Evolutionary conservation across 176 grass and related monocot species (phyloP).

Genomic region (Puya raimondii): DNA sequence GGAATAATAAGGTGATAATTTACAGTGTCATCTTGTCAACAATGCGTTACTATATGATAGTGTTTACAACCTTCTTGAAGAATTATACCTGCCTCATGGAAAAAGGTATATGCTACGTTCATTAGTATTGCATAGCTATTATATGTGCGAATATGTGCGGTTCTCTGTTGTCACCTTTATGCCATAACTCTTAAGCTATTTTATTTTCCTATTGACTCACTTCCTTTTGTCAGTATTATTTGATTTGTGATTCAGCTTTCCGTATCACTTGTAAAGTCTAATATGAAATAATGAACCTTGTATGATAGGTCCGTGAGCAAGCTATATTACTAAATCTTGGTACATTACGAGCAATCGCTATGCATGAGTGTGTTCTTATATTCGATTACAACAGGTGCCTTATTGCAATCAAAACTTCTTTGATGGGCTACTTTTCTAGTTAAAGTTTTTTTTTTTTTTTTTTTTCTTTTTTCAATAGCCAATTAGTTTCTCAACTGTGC

Average conservation of each 20-base stretch:
- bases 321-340: constrained; percentile 93
- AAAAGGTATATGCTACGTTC: too few relatives aligned
- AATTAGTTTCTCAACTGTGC: constrained; percentile 25
- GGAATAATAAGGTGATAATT: too few relatives aligned
- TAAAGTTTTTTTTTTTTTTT: background rate
- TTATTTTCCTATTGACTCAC: background rate
- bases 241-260: background rate
- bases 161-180: background rate
- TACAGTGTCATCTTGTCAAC: too few relatives aligned
- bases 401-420: background rate
- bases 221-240: background rate
- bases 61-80: too few relatives aligned
- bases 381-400: constrained; percentile 93
- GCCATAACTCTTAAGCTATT: background rate
- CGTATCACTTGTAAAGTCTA: constrained; percentile 15
- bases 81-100: too few relatives aligned
- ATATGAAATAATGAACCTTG: constrained; percentile 19
- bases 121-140: background rate
- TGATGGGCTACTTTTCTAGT: background rate
- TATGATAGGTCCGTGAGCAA: constrained; percentile 80
- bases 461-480: constrained; percentile 9
- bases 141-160: background rate
- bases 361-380: constrained; percentile 77
- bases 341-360: constrained; percentile 91
- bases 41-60: too few relatives aligned